Conservation (phyloP, 805 yeast species). For the Ogataea pini region DNA sequence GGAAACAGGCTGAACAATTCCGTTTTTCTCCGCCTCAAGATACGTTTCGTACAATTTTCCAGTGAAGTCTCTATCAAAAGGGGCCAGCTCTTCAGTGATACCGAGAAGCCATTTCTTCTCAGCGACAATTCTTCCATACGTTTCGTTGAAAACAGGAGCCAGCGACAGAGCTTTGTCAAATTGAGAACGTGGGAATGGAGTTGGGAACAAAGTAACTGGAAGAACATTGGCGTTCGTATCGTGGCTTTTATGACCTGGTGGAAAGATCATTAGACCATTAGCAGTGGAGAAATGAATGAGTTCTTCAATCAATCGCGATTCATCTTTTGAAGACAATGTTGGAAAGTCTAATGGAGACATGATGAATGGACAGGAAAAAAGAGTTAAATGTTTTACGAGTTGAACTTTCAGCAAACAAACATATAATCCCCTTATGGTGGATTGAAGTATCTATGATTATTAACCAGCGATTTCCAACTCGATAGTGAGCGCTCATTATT, state of each 20-base stretch:
- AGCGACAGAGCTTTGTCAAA: slow-evolving; percentile 67
- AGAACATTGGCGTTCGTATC: slow-evolving; percentile 59
- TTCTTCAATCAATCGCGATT: slow-evolving; percentile 23
- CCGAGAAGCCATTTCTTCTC: slow-evolving; percentile 60
- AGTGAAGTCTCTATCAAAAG: slow-evolving; percentile 74
- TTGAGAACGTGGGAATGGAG: slow-evolving; percentile 74
- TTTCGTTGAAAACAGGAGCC: slow-evolving; percentile 66
- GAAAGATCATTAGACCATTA: slow-evolving; percentile 83
- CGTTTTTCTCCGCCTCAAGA: slow-evolving; percentile 45
- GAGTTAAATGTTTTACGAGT: no score
- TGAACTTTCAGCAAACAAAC: no score
- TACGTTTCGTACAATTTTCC: slow-evolving; percentile 72
- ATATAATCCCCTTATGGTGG: no score
- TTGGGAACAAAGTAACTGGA: slow-evolving; percentile 89
- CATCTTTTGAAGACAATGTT: slow-evolving; percentile 5
- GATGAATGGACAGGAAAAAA: no score
- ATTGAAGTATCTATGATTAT: no score
- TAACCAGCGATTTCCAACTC: not conserved
- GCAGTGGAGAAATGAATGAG: slow-evolving; percentile 74
- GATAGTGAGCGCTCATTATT: not conserved
- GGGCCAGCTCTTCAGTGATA: slow-evolving; percentile 55
- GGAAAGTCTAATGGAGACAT: slow-evolving; percentile 21
- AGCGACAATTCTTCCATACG: slow-evolving; percentile 71
- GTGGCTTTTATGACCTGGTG: slow-evolving; percentile 50
- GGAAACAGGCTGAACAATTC: slow-evolving; percentile 64